Conservation (phyloP, 1,284 basidiomycete species). For the Xanthoconium separans region DNA sequence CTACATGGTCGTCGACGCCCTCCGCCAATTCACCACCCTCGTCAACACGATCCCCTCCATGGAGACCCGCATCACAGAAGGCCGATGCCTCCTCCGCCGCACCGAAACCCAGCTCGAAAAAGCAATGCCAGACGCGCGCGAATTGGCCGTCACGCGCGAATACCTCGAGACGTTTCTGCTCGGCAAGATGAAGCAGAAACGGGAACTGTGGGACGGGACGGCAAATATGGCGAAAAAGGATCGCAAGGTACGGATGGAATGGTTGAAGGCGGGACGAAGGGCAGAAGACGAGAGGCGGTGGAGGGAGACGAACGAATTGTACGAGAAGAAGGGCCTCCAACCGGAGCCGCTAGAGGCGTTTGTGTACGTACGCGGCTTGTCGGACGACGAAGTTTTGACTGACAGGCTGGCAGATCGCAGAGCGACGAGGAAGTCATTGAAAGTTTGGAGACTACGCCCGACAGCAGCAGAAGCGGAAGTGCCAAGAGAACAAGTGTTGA, state of each 20-base stretch:
- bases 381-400: neutral
- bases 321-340: slow-evolving; percentile 4
- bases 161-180: slow-evolving; percentile 25
- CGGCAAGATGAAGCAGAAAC: slow-evolving; percentile 29
- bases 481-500: slow-evolving; percentile 13
- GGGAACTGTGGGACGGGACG: slow-evolving; percentile 33
- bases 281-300: slow-evolving; percentile 19
- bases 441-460: slow-evolving; percentile 27
- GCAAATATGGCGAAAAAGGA: slow-evolving; percentile 31
- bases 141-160: slow-evolving; percentile 26
- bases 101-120: slow-evolving; percentile 15
- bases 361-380: slow-evolving; percentile 15
- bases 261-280: slow-evolving; percentile 31
- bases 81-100: slow-evolving; percentile 20
- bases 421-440: slow-evolving; percentile 27
- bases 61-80: slow-evolving; percentile 22
- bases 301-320: slow-evolving; percentile 20
- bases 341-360: slow-evolving; percentile 22
- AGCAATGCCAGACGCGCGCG: slow-evolving; percentile 18
- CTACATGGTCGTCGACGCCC: slow-evolving; percentile 30
- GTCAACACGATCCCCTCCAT: slow-evolving; percentile 23
- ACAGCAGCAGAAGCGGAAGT: slow-evolving; percentile 16
- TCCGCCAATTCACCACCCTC: slow-evolving; percentile 27
- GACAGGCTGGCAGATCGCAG: slow-evolving; percentile 15
- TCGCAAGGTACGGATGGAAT: slow-evolving; percentile 36